phyloP scores from a whole-genome alignment of 345 rosid species.

The Dipteronia dyeriana region DNA sequence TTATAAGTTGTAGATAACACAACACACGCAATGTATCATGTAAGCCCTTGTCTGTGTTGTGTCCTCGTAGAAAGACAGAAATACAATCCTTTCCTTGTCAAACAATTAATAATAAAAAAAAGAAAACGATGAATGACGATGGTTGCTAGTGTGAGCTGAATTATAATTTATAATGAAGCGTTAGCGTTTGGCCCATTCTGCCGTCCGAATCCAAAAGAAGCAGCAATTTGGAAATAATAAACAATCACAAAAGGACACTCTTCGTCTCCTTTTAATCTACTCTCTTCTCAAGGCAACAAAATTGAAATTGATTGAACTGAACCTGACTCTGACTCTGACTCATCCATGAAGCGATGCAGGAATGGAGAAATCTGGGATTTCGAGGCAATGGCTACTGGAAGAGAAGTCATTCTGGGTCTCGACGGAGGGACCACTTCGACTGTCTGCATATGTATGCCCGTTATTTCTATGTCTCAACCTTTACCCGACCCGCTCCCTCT shows the following conservation, averaged over 20 bases:
- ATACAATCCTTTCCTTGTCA: no score
- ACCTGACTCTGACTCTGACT: not conserved
- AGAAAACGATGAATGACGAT: no score
- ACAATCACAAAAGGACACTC: not conserved
- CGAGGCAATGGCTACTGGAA: constrained; percentile 30
- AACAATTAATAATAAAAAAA: no score
- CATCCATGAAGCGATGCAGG: constrained; percentile 53
- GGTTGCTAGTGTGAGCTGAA: no score
- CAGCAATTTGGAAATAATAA: not conserved
- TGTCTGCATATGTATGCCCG: constrained; percentile 67
- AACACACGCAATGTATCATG: no score
- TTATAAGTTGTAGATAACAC: no score
- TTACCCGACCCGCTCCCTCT: constrained; percentile 57
- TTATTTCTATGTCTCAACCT: constrained; percentile 35
- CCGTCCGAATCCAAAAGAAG: constrained; percentile 29
- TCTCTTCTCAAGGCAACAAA: not conserved
- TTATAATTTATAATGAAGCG: not conserved
- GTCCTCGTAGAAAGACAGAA: no score
- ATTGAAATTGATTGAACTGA: constrained; percentile 11
- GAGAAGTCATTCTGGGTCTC: constrained; percentile 57
- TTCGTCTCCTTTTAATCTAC: not conserved
- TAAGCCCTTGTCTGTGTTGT: no score
- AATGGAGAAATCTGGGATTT: constrained; percentile 73
- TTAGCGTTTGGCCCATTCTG: constrained; percentile 27
- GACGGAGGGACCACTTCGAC: constrained; percentile 84